Evolutionary conservation across 23 red algal species (phyloP), one percentile per base, ranked within the genome.

Genomic region (Cyanidium caldarium): DNA sequence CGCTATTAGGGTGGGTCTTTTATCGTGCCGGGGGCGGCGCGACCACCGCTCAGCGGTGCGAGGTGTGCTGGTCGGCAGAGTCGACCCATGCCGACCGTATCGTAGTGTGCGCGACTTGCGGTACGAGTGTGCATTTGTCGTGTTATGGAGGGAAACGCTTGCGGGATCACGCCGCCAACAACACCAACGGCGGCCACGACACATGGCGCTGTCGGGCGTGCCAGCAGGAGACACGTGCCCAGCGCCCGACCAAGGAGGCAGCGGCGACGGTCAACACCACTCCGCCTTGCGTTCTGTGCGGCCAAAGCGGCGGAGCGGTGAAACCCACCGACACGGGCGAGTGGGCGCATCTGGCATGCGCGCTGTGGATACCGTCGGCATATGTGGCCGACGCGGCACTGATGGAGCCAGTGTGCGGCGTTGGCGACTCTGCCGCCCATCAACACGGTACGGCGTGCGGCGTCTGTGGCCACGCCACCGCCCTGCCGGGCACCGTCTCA

Each of bases 71-170:
- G 23, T 61, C 51, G 13, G 23, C 7, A 16, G 51, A 61, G 21
- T 28, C 19, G 5, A 28, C 51, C 7, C 10, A 7, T 16, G 51
- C 19, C n/a, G 31, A 61, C 23, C 51, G 51, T 10, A 16, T 61
- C 7, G 19, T 16, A 28, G n/a, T 16, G 7, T 61, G 51, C 51
- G 5, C 19, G 19, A 28, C n/a, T 21, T 61, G 51, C 21, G 51
- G 51, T 5, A 61, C 51, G 13, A 28, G 19, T 28, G 51, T 61
- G 23, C 51, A 61, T 61, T 28, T 28, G 51, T 10, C 21, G 23
- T 61, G 51, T 61, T 61, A 61, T 25, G 51, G 51, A 28, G 31
- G n/a, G n/a, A n/a, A n/a, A n/a, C n/a, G n/a, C n/a, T n/a, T 61
- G 19, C 10, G 21, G 5, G 51, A 7, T 10, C 7, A 28, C 7